Percentiles rank a stretch among this genome's conserved stretches.
Evolutionary conservation across 495 filamentous ascomycete species (phyloP).

Genomic region (Penicillium cataractarum): DNA sequence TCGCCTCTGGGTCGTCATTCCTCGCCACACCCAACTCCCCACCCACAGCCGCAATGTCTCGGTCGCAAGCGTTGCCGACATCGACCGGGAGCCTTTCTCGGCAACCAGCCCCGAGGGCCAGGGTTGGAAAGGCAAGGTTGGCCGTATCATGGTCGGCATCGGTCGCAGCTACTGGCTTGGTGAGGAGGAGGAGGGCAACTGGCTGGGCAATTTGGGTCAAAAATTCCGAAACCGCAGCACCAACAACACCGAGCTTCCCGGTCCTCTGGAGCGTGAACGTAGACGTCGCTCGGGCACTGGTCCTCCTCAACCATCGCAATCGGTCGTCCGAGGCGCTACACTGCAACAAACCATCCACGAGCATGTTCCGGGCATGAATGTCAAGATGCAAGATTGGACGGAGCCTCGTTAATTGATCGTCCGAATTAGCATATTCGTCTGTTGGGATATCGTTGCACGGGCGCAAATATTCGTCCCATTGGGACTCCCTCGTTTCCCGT

Average conservation of each 20-base stretch:
- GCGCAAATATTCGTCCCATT: background rate
- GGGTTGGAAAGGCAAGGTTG: slow-evolving; percentile 76
- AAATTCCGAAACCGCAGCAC: slow-evolving; percentile 53
- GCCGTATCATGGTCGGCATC: slow-evolving; percentile 70
- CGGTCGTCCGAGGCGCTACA: slow-evolving; percentile 39
- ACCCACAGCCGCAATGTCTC: slow-evolving; percentile 52
- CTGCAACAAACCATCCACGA: slow-evolving; percentile 44
- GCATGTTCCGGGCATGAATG: slow-evolving; percentile 38
- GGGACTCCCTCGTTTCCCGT: background rate
- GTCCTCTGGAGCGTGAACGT: slow-evolving; percentile 66
- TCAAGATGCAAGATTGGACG: slow-evolving; percentile 48
- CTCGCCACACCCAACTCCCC: slow-evolving; percentile 48
- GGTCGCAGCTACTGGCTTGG: slow-evolving; percentile 79
- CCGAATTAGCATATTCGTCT: background rate
- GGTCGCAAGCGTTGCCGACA: slow-evolving; percentile 47
- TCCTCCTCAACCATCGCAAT: slow-evolving; percentile 54
- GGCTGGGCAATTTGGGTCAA: slow-evolving; percentile 60
- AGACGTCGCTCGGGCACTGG: slow-evolving; percentile 70
- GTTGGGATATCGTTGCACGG: background rate
- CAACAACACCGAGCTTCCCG: slow-evolving; percentile 45
- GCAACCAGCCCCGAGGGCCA: slow-evolving; percentile 66
- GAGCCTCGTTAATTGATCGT: slow-evolving; percentile 39
- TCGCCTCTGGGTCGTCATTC: slow-evolving; percentile 54
- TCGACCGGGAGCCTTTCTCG: slow-evolving; percentile 72
- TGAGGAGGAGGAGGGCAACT: slow-evolving; percentile 56